Evolutionary conservation across 1,284 basidiomycete genomes (phyloP).

Genomic region (Cutaneotrichosporon arboriforme): DNA sequence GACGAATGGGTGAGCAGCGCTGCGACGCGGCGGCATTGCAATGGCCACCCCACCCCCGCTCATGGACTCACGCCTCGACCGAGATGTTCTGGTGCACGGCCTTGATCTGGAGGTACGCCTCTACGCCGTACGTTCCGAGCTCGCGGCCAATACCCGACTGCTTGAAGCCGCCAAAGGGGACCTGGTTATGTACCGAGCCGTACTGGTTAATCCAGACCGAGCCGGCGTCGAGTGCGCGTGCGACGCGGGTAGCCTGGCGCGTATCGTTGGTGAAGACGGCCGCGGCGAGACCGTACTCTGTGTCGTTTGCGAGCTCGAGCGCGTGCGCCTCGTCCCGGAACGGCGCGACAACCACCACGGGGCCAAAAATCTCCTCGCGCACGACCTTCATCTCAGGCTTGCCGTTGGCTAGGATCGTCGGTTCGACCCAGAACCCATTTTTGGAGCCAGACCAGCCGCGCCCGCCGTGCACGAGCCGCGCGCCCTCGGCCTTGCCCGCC

Average conservation of each 20-base stretch:
- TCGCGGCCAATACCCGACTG: constrained; percentile 73
- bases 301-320: constrained; percentile 73
- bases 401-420: constrained; percentile 46
- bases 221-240: constrained; percentile 74
- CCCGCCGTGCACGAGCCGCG: constrained; percentile 72
- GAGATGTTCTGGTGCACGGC: constrained; percentile 1
- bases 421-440: constrained; percentile 46
- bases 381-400: constrained; percentile 37
- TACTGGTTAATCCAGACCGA: constrained; percentile 82
- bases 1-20: neutral
- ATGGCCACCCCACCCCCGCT: neutral
- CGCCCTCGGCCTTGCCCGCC: constrained; percentile 75
- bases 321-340: constrained; percentile 49
- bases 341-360: constrained; percentile 47
- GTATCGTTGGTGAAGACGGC: constrained; percentile 82
- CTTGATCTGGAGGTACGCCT: constrained; percentile 48
- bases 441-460: constrained; percentile 44
- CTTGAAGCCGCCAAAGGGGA: constrained; percentile 92
- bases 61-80: neutral
- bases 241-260: constrained; percentile 79
- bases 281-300: constrained; percentile 79
- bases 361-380: constrained; percentile 51
- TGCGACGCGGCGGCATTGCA: neutral
- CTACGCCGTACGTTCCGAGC: constrained; percentile 78
- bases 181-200: constrained; percentile 69